These are phyloP conservation scores for Furcasterigmium furcatum DNA, from an alignment of 2,329 filamentous ascomycete species.

Conservation along the genomic window DNA sequence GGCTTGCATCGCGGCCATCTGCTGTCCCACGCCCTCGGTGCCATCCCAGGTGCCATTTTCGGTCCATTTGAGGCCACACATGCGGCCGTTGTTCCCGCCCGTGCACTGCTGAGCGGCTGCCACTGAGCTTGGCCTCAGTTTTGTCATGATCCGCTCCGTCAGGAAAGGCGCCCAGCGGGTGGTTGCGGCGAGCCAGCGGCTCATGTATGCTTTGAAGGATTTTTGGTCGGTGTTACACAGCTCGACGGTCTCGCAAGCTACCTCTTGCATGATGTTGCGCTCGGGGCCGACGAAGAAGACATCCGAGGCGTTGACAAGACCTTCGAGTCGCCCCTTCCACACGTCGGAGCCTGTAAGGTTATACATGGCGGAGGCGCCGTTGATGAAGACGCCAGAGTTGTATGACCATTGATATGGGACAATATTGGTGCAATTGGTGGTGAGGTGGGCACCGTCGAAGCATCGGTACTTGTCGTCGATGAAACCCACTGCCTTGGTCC, in stretches of 20 bases:
- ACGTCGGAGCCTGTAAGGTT: slow-evolving; percentile 51
- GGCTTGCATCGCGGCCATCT: slow-evolving; percentile 67
- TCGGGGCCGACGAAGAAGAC: slow-evolving; percentile 52
- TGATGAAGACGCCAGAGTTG: slow-evolving; percentile 64
- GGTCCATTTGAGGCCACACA: slow-evolving; percentile 61
- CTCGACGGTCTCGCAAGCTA: slow-evolving; percentile 60
- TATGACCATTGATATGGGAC: slow-evolving; percentile 66
- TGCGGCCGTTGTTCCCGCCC: slow-evolving; percentile 51
- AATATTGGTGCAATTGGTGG: slow-evolving; percentile 53
- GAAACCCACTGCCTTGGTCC: slow-evolving; percentile 56
- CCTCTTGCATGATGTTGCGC: slow-evolving; percentile 60
- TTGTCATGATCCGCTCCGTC: slow-evolving; percentile 45
- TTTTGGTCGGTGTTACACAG: slow-evolving; percentile 61
- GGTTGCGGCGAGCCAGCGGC: slow-evolving; percentile 58
- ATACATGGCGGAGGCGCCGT: slow-evolving; percentile 66
- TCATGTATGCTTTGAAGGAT: slow-evolving; percentile 62
- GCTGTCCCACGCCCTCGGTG: slow-evolving; percentile 61
- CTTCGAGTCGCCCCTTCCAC: slow-evolving; percentile 58
- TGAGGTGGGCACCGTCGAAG: slow-evolving; percentile 59
- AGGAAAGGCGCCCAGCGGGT: slow-evolving; percentile 64
- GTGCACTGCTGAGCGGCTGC: slow-evolving; percentile 56
- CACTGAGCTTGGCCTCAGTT: slow-evolving; percentile 51
- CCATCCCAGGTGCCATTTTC: slow-evolving; percentile 53
- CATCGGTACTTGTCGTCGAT: slow-evolving; percentile 58
- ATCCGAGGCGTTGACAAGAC: slow-evolving; percentile 48